A percentile compares a stretch with the other conserved stretches of the same genome.
These are phyloP conservation scores for Rhododendron mucronatum DNA, from an alignment of 148 eudicot species.

Conservation along the genomic window DNA sequence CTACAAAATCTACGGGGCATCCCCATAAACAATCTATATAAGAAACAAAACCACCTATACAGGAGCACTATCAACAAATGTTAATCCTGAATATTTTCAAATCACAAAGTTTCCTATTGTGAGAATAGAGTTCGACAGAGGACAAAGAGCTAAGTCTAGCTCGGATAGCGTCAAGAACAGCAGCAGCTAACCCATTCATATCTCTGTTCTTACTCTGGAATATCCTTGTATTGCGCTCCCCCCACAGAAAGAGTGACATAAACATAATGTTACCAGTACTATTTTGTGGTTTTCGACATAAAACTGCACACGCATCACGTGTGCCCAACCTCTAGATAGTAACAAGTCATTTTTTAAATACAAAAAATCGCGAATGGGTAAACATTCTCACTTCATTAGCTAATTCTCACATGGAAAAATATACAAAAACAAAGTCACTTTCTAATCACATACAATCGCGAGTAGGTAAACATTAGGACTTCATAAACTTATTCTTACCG, in stretches of 20 bases:
- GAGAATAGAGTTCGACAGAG: background rate
- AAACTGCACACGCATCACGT: too few species aligned
- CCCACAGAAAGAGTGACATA: background rate
- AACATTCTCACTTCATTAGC: background rate
- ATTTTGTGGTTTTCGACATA: background rate
- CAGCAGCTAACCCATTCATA: background rate
- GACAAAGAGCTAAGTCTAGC: background rate
- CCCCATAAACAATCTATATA: background rate
- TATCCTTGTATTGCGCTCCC: background rate
- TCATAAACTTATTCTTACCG: too few species aligned
- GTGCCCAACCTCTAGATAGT: background rate
- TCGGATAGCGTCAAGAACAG: background rate
- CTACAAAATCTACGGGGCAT: too few species aligned
- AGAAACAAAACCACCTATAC: background rate
- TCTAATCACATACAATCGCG: background rate
- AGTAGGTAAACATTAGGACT: background rate
- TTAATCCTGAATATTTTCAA: background rate
- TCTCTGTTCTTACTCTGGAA: background rate
- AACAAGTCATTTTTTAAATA: background rate
- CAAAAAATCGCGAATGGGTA: background rate
- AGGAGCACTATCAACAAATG: background rate
- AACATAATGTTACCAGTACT: background rate
- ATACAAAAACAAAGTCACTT: background rate
- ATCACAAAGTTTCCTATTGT: background rate
- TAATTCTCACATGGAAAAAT: conserved; percentile 11